A percentile compares a stretch with the other conserved stretches of the same genome.
Evolutionary conservation across 1,284 basidiomycete species (phyloP).

Genomic region (Cutaneotrichosporon sp.): DNA sequence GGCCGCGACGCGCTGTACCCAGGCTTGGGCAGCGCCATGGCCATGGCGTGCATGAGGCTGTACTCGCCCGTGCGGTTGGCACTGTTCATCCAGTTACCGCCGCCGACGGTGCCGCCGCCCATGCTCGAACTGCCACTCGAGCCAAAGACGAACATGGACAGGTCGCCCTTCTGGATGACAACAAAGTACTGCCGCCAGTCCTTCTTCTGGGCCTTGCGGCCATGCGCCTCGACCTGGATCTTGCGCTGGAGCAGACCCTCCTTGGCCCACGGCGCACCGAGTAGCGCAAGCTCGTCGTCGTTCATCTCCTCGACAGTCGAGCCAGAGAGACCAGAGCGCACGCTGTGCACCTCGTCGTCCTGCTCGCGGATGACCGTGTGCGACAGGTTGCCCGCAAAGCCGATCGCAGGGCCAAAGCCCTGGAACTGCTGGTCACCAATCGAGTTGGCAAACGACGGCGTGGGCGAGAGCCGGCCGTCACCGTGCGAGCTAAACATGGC

Average conservation of each 20-base stretch:
- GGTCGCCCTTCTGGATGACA: slow-evolving; percentile 85
- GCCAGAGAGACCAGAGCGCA: slow-evolving; percentile 58
- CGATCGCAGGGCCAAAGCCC: slow-evolving; percentile 62
- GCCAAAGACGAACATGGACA: slow-evolving; percentile 92
- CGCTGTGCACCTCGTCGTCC: slow-evolving; percentile 78
- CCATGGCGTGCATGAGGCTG: slow-evolving; percentile 77
- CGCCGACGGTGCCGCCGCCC: slow-evolving; percentile 65
- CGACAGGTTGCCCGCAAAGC: slow-evolving; percentile 91
- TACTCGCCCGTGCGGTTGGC: slow-evolving; percentile 76
- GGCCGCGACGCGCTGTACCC: slow-evolving; percentile 86
- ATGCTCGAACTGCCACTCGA: slow-evolving; percentile 51
- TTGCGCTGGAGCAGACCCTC: slow-evolving; percentile 92
- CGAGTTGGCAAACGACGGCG: slow-evolving; percentile 79
- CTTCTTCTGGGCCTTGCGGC: slow-evolving; percentile 65
- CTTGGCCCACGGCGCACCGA: slow-evolving; percentile 97
- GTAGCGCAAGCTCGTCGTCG: slow-evolving; percentile 87
- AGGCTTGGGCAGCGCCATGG: slow-evolving; percentile 77
- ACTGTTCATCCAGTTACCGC: slow-evolving; percentile 90
- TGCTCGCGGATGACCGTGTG: slow-evolving; percentile 94
- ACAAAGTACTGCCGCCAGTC: slow-evolving; percentile 90
- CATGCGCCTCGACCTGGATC: slow-evolving; percentile 79
- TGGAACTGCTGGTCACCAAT: slow-evolving; percentile 64
- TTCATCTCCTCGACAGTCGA: slow-evolving; percentile 55
- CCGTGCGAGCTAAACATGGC: slow-evolving; percentile 41
- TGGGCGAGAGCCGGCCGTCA: slow-evolving; percentile 79